Evolutionary conservation across 1,284 basidiomycete genomes (phyloP), one percentile per base, ranked within the genome.

Genomic region (Exobasidium rhododendri): DNA sequence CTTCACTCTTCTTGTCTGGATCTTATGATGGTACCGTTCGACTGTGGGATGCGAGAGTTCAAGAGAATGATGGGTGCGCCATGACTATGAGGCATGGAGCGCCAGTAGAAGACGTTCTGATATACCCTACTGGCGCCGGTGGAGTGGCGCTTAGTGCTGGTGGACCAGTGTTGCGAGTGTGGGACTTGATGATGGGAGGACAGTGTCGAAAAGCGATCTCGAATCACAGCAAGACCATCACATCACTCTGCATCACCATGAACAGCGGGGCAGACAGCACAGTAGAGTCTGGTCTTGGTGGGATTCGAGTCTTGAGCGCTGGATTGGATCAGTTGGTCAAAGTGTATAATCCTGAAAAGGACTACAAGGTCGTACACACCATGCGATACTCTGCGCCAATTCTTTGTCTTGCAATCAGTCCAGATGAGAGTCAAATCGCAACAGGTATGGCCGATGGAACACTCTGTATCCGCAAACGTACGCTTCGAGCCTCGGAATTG

Each of bases 221-320:
- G 7, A 98, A 98, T 82, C 96, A 99, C 80, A 94, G 97, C 81
- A 99, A 99, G 83, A 94, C 94, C 0, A 87, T 99, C 63, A 98
- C 94, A 0, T 86, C 89, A 24, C 84, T 97, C 28, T 67, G 72
- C 13, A 65, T 79, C 26, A 70, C 68, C 1, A 68, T 75, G 46
- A 63, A 73, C 26, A 70, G 68, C 1, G 74, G 73, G 24, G 75
- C 73, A 7, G 74, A 71, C 22, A 70, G 65, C 43, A 60, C 64
- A n/a, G 61, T 24, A n/a, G 54, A 24, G 14, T 40, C 29, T 51
- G 54, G 92, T 75, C 81, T 88, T 17, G 85, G 85, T 59, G 85
- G 88, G 20, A 85, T 87, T 69, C 85, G 94, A 28, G 84, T 98
- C 2, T 83, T 99, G 51, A 93, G 91, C 0, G 96, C 90, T 35